Percentiles rank a stretch among this genome's conserved stretches.
These are phyloP conservation scores for Daldinia eschscholtzii DNA, from an alignment of 2,329 filamentous ascomycete genomes.

Conservation along the genomic window DNA sequence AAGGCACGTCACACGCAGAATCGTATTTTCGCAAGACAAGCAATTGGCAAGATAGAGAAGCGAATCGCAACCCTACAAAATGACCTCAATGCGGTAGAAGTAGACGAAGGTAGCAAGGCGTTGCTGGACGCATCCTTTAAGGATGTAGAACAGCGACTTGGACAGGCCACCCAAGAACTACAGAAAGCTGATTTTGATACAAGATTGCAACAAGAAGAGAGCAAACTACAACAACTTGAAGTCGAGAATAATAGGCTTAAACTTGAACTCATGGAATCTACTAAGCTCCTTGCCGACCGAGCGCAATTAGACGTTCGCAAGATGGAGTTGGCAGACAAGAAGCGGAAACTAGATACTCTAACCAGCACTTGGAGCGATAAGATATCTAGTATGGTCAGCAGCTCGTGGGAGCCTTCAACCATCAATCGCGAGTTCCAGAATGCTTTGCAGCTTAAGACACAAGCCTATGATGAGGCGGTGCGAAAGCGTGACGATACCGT, in stretches of 20 bases:
- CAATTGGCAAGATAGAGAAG: slow-evolving; percentile 79
- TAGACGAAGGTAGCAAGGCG: slow-evolving; percentile 88
- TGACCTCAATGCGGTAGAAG: slow-evolving; percentile 77
- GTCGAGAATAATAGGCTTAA: slow-evolving; percentile 78
- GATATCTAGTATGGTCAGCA: slow-evolving; percentile 73
- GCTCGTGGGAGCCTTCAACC: slow-evolving; percentile 75
- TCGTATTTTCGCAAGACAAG: slow-evolving; percentile 78
- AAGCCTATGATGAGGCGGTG: slow-evolving; percentile 73
- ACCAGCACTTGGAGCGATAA: slow-evolving; percentile 79
- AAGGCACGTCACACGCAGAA: slow-evolving; percentile 80
- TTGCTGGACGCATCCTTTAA: slow-evolving; percentile 79
- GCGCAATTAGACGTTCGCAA: slow-evolving; percentile 87
- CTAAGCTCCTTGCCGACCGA: slow-evolving; percentile 81
- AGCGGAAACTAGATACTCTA: slow-evolving; percentile 82
- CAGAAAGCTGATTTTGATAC: slow-evolving; percentile 76
- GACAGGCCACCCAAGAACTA: slow-evolving; percentile 72
- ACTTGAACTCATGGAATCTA: slow-evolving; percentile 85
- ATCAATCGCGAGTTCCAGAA: slow-evolving; percentile 79
- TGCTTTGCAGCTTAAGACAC: slow-evolving; percentile 68
- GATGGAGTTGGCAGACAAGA: slow-evolving; percentile 80
- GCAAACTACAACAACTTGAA: slow-evolving; percentile 76
- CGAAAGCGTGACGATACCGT: slow-evolving; percentile 76
- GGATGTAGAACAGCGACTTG: slow-evolving; percentile 74
- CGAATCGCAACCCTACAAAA: slow-evolving; percentile 75
- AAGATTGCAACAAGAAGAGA: slow-evolving; percentile 75